Evolutionary conservation across 2,329 filamentous ascomycete species (phyloP).

Genomic region (Penicillium hordei): DNA sequence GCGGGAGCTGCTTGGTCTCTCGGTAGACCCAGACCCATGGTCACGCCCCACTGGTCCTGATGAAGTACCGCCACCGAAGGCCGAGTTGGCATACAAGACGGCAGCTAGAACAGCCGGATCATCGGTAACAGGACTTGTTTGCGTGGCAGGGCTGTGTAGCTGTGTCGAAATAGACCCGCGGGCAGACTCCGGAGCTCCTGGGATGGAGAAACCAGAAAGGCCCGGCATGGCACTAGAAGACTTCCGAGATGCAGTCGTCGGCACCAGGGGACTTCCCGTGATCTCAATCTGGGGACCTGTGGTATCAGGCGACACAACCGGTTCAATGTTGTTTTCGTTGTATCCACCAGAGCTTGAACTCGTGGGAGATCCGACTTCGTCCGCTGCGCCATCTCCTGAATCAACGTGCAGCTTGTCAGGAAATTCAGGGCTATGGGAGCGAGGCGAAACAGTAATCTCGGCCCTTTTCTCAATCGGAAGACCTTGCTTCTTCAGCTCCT

Average conservation of each 20-base stretch:
- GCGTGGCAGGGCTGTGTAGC: constrained; percentile 17
- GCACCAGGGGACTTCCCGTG: constrained; percentile 26
- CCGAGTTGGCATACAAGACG: constrained; percentile 29
- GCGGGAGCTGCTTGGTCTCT: constrained; percentile 33
- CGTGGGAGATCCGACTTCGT: constrained; percentile 22
- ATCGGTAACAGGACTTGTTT: constrained; percentile 18
- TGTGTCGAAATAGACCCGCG: constrained; percentile 16
- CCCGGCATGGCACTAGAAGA: constrained; percentile 35
- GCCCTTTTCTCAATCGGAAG: constrained; percentile 22
- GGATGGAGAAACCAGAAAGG: constrained; percentile 27
- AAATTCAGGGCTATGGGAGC: constrained; percentile 35
- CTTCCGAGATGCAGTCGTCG: constrained; percentile 27
- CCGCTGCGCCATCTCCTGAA: constrained; percentile 6
- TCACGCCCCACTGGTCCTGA: constrained; percentile 13
- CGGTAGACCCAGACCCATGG: constrained; percentile 19
- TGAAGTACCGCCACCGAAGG: constrained; percentile 13
- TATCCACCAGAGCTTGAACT: constrained; percentile 18
- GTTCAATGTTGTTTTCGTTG: constrained; percentile 37
- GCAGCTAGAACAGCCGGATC: constrained; percentile 33
- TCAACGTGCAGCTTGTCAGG: constrained; percentile 11
- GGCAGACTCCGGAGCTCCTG: constrained; percentile 17
- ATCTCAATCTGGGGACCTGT: constrained; percentile 38
- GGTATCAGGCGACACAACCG: constrained; percentile 38
- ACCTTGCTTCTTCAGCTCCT: constrained; percentile 31
- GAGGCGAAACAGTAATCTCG: constrained; percentile 33